Conservation (phyloP, 805 yeast species). For the Ogataea zsoltii region DNA sequence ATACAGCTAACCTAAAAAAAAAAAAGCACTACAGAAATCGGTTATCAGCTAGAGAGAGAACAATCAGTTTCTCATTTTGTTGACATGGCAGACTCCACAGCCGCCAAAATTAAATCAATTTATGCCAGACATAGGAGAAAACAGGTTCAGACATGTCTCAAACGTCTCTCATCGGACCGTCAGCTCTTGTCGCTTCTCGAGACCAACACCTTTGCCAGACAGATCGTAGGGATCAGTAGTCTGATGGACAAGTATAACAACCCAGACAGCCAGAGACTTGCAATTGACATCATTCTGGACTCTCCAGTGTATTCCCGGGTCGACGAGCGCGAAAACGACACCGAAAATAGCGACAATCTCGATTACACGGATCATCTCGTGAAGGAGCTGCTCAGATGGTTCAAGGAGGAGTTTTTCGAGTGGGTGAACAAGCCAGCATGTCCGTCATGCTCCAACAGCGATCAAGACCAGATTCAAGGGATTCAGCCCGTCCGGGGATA, state of each 20-base stretch:
- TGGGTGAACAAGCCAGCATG: slow-evolving; percentile 83
- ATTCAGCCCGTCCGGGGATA: slow-evolving; percentile 45
- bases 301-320: slow-evolving; percentile 57
- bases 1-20: too few species aligned
- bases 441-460: slow-evolving; percentile 45
- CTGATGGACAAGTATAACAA: slow-evolving; percentile 42
- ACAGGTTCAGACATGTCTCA: slow-evolving; percentile 2
- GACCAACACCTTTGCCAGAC: slow-evolving; percentile 14
- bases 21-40: too few species aligned
- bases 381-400: slow-evolving; percentile 61
- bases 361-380: slow-evolving; percentile 60
- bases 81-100: too few species aligned
- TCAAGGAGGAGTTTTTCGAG: slow-evolving; percentile 72
- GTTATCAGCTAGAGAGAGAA: too few species aligned
- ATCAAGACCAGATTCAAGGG: slow-evolving; percentile 39
- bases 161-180: slow-evolving; percentile 1
- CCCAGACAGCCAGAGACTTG: slow-evolving; percentile 48
- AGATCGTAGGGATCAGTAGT: slow-evolving; percentile 12
- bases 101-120: slow-evolving; percentile 4
- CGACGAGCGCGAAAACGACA: slow-evolving; percentile 26
- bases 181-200: slow-evolving; percentile 1
- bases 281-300: slow-evolving; percentile 64
- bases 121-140: slow-evolving; percentile 13
- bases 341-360: slow-evolving; percentile 21
- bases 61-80: too few species aligned